phyloP scores from a whole-genome alignment of 352 stramenopile genomes.

The Phytopythium oedochilum region DNA sequence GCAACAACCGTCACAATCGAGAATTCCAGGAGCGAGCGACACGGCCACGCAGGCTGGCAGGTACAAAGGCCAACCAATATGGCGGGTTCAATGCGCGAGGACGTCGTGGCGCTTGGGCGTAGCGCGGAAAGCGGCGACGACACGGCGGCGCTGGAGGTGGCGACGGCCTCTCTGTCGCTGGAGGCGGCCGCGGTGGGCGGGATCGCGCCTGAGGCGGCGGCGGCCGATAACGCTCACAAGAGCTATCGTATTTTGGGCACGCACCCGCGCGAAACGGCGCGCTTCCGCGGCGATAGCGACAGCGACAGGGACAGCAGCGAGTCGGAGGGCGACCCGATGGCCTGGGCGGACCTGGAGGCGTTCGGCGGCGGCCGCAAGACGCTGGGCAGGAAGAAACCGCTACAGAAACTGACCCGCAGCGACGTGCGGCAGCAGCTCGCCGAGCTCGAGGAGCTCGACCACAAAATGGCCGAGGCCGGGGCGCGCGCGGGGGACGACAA shows the following conservation, averaged over 20 bases:
- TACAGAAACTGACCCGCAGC: slow-evolving; percentile 25
- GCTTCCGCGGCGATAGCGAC: slow-evolving; percentile 7
- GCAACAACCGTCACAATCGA: neutral
- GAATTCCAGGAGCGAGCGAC: slow-evolving; percentile 2
- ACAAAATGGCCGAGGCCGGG: slow-evolving; percentile 3
- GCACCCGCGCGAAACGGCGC: slow-evolving; percentile 2
- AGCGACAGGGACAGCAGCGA: slow-evolving; percentile 7
- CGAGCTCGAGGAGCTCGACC: slow-evolving; percentile 13
- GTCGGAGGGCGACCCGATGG: slow-evolving; percentile 22
- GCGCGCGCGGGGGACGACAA: neutral
- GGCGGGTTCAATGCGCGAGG: neutral
- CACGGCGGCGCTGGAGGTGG: neutral
- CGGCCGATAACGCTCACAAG: neutral
- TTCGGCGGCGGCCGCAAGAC: slow-evolving; percentile 46
- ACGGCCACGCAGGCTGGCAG: slow-evolving; percentile 1
- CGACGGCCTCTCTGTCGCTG: neutral
- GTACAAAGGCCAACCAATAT: slow-evolving; percentile 10
- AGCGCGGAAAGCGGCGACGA: neutral
- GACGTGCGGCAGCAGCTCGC: slow-evolving; percentile 12
- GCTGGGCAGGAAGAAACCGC: slow-evolving; percentile 27
- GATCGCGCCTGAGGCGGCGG: slow-evolving; percentile 5
- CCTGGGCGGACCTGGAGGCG: slow-evolving; percentile 38
- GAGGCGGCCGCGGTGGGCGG: neutral
- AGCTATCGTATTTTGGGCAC: slow-evolving; percentile 30
- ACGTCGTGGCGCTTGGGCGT: neutral